These are phyloP conservation scores for Gremmenia infestans DNA, from an alignment of 2,329 filamentous ascomycete species.

Conservation along the genomic window DNA sequence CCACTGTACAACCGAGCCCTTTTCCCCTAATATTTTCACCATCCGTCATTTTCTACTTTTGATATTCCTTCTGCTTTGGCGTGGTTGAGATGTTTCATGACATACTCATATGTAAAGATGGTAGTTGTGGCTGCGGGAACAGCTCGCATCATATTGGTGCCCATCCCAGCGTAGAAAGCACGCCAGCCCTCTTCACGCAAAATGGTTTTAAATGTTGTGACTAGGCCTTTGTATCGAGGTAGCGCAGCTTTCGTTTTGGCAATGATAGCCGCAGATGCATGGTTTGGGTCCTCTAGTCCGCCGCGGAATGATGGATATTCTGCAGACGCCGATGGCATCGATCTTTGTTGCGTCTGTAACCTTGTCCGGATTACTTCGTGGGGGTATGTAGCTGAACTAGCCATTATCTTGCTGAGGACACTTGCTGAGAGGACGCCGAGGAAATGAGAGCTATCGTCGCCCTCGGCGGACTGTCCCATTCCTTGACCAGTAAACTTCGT, in stretches of 20 bases:
- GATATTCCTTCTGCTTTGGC: conserved; percentile 24
- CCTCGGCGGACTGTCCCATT: conserved; percentile 63
- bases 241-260: conserved; percentile 31
- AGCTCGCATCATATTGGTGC: conserved; percentile 94
- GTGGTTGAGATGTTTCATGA: conserved; percentile 34
- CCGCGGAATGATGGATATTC: conserved; percentile 46
- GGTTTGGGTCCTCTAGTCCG: conserved; percentile 23
- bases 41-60: conserved; percentile 14
- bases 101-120: conserved; percentile 92
- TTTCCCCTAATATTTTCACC: conserved; percentile 5
- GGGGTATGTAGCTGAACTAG: conserved; percentile 92
- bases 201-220: conserved; percentile 80
- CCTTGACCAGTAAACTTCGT: conserved; percentile 82
- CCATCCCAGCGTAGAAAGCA: conserved; percentile 95
- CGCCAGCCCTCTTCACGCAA: conserved; percentile 89
- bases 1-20: neutral
- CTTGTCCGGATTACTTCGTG: conserved; percentile 94
- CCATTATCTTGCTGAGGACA: conserved; percentile 88
- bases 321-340: conserved; percentile 45
- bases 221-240: conserved; percentile 66
- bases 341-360: conserved; percentile 85
- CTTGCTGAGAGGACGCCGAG: conserved; percentile 81
- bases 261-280: conserved; percentile 17
- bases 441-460: conserved; percentile 65
- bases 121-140: conserved; percentile 95